These are phyloP conservation scores for Schwanniomyces vanrijiae DNA, from an alignment of 805 yeast genomes.

Conservation along the genomic window DNA sequence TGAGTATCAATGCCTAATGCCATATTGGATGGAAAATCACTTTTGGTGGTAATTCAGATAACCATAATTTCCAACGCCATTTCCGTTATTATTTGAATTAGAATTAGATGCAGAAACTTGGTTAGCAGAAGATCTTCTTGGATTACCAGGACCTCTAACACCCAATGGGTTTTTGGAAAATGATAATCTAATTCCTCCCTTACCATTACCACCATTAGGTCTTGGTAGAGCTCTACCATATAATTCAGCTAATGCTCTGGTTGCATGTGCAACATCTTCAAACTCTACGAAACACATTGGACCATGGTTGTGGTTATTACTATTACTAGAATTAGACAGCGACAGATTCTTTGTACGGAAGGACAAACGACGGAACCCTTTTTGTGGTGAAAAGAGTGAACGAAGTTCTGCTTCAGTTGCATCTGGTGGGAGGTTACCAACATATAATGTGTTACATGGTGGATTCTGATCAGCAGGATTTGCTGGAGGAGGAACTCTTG, in stretches of 20 bases:
- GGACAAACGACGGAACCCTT: slow-evolving; percentile 89
- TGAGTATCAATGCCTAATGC: slow-evolving; percentile 1
- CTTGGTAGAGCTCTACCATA: slow-evolving; percentile 92
- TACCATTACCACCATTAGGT: slow-evolving; percentile 63
- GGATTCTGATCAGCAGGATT: slow-evolving; percentile 99
- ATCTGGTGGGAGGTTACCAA: slow-evolving; percentile 96
- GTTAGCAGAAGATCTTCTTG: slow-evolving; percentile 39
- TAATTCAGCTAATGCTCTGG: slow-evolving; percentile 88
- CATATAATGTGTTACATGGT: slow-evolving; percentile 95
- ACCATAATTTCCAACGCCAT: slow-evolving; percentile 36
- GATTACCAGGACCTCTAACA: slow-evolving; percentile 71
- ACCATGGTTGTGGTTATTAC: slow-evolving; percentile 63
- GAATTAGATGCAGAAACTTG: slow-evolving; percentile 17
- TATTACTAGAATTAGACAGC: slow-evolving; percentile 23
- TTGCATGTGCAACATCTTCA: slow-evolving; percentile 92
- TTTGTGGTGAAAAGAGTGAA: slow-evolving; percentile 80
- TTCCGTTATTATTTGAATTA: slow-evolving; percentile 11
- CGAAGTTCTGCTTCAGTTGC: slow-evolving; percentile 92
- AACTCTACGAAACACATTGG: slow-evolving; percentile 99
- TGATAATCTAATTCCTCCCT: slow-evolving; percentile 93
- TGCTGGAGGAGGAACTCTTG: slow-evolving; percentile 87
- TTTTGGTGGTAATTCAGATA: slow-evolving; percentile 32
- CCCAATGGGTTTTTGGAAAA: slow-evolving; percentile 97
- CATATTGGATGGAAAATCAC: slow-evolving; percentile 1
- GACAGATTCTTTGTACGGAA: slow-evolving; percentile 64